Base-by-base conservation (phyloP, 306 rosid genomes). In the Trichosanthes truncata region DNA sequence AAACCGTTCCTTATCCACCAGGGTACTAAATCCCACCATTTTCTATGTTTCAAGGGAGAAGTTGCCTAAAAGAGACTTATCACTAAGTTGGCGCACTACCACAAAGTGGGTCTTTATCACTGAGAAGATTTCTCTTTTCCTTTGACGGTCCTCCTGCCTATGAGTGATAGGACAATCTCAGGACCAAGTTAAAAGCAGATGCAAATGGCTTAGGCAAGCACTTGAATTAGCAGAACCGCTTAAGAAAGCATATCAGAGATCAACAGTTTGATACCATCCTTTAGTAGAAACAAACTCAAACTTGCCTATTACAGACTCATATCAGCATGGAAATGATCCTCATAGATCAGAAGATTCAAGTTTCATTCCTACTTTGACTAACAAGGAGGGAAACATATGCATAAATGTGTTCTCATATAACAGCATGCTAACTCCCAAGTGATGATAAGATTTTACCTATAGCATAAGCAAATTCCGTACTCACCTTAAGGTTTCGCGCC, bases 401-500 rank as follows among this genome's bases (percentile, higher is more conserved):
- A 33, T 23, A 59, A 29, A 62, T 29, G 69, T 62, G 36, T 26
- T 13, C 20, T 26, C n/a, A 6, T 29, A 12, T 26, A 61, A 15
- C 4, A 7, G 51, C 40, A 33, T 35, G 51, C 7, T 35, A 20
- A 68, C 3, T 17, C 1, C 75, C 40, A n/a, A 56, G 61, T 56
- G 61, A 56, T 21, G 46, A 40, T 20, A 68, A 4, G 48, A 40
- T 17, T 2, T 62, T 29, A 11, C 69, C 43, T 5, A 53, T 53
- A 9, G 33, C 61, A 59, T 17, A 48, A 46, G 7, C 35, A 21
- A 72, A 8, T 29, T 53, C 4, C 5, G 12, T 3, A 20, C 79
- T 55, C 46, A 92, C 98, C 97, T 95, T 95, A 53, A 94, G 97
- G 83, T 87, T 80, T 77, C 85, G 87, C 53, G 89, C 80, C 17